A percentile compares a stretch with the other conserved stretches of the same genome.
Conservation (phyloP, 2,329 filamentous ascomycete species). For the Decorospora gaudefroyi region DNA sequence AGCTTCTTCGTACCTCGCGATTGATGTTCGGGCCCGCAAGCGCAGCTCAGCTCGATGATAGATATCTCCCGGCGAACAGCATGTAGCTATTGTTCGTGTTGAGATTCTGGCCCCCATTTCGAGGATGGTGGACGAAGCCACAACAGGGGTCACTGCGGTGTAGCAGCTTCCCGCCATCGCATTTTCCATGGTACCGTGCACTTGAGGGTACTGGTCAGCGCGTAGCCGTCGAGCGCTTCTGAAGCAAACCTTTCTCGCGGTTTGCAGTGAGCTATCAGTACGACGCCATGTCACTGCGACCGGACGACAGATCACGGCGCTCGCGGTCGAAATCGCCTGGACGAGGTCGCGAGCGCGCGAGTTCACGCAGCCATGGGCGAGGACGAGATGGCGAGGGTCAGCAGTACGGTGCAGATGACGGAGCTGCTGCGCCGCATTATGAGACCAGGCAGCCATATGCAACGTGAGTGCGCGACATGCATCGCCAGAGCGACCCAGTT, state of each 20-base stretch:
- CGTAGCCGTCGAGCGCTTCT: slow-evolving; percentile 5
- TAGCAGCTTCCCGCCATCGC: slow-evolving; percentile 26
- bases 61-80: too few relatives aligned
- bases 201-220: slow-evolving; percentile 3
- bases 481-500: too few relatives aligned
- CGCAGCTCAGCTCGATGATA: too few relatives aligned
- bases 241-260: slow-evolving; percentile 1
- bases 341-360: slow-evolving; percentile 45
- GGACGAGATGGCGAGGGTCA: slow-evolving; percentile 45
- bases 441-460: slow-evolving; percentile 50
- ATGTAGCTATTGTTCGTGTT: too few relatives aligned
- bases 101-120: slow-evolving; percentile 20
- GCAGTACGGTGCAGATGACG: slow-evolving; percentile 39
- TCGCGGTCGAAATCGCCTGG: slow-evolving; percentile 52
- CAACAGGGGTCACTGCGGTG: slow-evolving; percentile 15
- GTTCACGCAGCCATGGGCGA: slow-evolving; percentile 49
- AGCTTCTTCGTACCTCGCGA: too few relatives aligned
- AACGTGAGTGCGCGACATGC: slow-evolving; percentile 38
- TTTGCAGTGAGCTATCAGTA: not conserved
- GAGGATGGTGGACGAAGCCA: slow-evolving; percentile 14
- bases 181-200: slow-evolving; percentile 16
- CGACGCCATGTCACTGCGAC: slow-evolving; percentile 47
- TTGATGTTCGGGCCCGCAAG: too few relatives aligned
- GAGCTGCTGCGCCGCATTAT: slow-evolving; percentile 45
- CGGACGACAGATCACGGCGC: slow-evolving; percentile 49